Conservation (phyloP, 1,284 basidiomycete species). For the Trichosporon ovoides region DNA sequence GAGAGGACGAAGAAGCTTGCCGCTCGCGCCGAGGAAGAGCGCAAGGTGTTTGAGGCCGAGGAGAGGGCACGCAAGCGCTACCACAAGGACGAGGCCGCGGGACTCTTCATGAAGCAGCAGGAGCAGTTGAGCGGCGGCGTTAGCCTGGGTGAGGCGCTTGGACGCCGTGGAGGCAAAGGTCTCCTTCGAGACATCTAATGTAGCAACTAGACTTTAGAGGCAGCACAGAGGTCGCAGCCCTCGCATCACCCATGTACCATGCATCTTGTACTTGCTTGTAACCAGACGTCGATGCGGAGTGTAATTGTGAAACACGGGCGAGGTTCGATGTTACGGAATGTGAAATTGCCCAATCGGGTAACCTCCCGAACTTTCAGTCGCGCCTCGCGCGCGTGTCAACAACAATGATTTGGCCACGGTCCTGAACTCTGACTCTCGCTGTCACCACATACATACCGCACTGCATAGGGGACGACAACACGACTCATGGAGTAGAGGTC, state of each 20-base stretch:
- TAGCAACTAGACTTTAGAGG: not conserved
- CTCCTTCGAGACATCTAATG: slow-evolving; percentile 37
- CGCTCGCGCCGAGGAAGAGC: slow-evolving; percentile 34
- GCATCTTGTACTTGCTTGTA: not conserved
- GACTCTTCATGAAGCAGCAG: slow-evolving; percentile 45
- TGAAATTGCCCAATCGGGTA: slow-evolving; percentile 7
- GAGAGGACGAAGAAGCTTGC: slow-evolving; percentile 36
- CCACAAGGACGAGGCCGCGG: slow-evolving; percentile 42
- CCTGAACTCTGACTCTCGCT: not conserved
- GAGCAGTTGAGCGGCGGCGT: slow-evolving; percentile 33
- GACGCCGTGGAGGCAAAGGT: slow-evolving; percentile 44
- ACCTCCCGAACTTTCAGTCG: not conserved
- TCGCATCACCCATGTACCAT: not conserved
- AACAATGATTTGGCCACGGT: not conserved
- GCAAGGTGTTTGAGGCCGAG: slow-evolving; percentile 30
- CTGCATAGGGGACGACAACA: not conserved
- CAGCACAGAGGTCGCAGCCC: no score
- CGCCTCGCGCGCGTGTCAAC: slow-evolving; percentile 10
- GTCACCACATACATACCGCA: not conserved
- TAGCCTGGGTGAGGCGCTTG: slow-evolving; percentile 41
- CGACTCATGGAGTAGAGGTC: not conserved
- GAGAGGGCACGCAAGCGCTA: slow-evolving; percentile 34
- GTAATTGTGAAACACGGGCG: no score
- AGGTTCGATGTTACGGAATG: not conserved
- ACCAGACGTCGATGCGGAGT: not conserved